phyloP scores from a whole-genome alignment of 306 rosid species.

The Lagenaria siceraria region DNA sequence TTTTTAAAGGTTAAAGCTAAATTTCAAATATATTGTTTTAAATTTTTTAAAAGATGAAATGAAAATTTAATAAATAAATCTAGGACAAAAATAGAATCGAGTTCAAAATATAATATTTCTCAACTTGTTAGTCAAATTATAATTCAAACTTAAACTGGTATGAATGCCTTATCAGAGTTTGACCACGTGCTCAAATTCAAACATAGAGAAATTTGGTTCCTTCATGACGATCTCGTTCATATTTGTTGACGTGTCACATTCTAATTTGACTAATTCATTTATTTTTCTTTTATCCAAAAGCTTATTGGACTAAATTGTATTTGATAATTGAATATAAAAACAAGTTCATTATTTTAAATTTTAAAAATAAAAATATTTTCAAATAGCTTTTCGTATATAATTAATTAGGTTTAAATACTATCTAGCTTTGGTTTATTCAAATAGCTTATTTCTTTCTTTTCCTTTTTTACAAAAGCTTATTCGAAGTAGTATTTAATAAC shows the following conservation, averaged over 20 bases:
- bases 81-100: background rate
- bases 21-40: too few species aligned
- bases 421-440: too few species aligned
- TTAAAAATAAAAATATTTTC: background rate
- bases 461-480: too few species aligned
- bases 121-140: background rate
- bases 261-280: background rate
- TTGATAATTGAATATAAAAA: background rate
- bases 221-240: background rate
- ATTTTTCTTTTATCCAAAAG: background rate
- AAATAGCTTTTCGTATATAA: too few species aligned
- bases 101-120: background rate
- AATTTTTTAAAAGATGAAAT: too few species aligned
- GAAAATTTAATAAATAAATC: background rate
- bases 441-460: too few species aligned
- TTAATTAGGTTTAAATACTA: too few species aligned
- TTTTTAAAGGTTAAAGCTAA: too few species aligned
- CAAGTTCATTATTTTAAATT: background rate
- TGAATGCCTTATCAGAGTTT: background rate
- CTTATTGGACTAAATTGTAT: background rate
- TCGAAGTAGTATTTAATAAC: too few species aligned
- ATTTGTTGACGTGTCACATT: background rate
- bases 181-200: slow-evolving; percentile 8
- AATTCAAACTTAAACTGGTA: background rate
- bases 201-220: background rate